Evolutionary conservation across 2,329 filamentous ascomycete species (phyloP), one percentile per base, ranked within the genome.

Genomic region (Calonectria hongkongensis): DNA sequence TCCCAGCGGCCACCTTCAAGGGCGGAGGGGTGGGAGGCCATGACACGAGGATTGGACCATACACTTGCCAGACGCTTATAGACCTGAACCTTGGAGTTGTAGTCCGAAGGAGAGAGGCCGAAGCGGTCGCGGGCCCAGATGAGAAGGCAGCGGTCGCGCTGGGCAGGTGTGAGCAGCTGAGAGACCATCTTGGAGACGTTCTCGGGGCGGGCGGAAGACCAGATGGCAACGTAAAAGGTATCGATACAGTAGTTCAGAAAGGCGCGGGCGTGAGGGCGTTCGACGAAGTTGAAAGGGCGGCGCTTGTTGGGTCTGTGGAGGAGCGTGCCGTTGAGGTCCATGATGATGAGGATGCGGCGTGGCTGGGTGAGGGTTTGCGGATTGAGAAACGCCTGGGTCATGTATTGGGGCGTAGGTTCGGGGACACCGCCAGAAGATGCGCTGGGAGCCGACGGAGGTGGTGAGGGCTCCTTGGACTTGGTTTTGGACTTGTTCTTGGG

Each of bases 321-420:
- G 1, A 99, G 88, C 0, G 96, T 98, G 74, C 97, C 97, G 83
- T 98, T 99, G 45, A 99, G 90, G 84, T 99, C 97, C 74, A 98
- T 90, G 58, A 98, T 90, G 64, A 99, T 88, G 27, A 99, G 91
- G 41, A 98, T 89, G 18, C 89, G 90, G 48, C 91, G 90, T 1
- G 92, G 89, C 1, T 82, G 64, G 0, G 83, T 47, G 4, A 89
- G 83, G 18, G 76, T 75, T 33, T 82, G 78, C 0, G 91, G 87
- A 0, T 85, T 78, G 16, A 85, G 76, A 5, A 84, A 81, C 2
- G 93, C 87, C 66, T 88, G 87, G 4, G 80, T 67, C n/a, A 95
- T 85, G 83, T 97, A 97, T 58, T 83, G 80, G 0, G 83, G 56
- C 1, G 89, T 89, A 0, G 94, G 91, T 0, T 88, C 80, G 0